A percentile compares a stretch with the other conserved stretches of the same genome.
Evolutionary conservation across 805 yeast species (phyloP).

Genomic region (Metschnikowia matae): DNA sequence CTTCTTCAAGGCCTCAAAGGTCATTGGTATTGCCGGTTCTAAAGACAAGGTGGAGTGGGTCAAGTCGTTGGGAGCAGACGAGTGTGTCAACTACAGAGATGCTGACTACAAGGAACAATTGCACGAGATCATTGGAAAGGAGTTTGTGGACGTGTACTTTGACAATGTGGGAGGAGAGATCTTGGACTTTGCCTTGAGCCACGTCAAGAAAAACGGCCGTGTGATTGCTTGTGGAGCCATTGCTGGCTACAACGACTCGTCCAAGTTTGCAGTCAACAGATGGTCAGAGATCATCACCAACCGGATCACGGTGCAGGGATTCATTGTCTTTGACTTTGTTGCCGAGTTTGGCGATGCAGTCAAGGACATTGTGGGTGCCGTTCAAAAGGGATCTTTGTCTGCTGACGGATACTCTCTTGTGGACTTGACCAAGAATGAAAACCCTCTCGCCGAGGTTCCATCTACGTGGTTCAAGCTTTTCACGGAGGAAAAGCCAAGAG

Average conservation of each 20-base stretch:
- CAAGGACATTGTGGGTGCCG: constrained; percentile 29
- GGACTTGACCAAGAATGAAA: constrained; percentile 35
- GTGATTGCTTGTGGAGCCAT: constrained; percentile 64
- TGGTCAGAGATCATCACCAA: constrained; percentile 45
- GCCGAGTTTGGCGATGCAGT: constrained; percentile 37
- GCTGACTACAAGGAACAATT: constrained; percentile 24
- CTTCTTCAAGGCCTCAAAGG: constrained; percentile 48
- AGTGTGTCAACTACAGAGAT: constrained; percentile 51
- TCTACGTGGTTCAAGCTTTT: constrained; percentile 16
- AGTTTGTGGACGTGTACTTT: constrained; percentile 49
- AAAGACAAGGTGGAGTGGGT: constrained; percentile 51
- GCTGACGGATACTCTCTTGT: constrained; percentile 34
- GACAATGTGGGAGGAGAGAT: constrained; percentile 66
- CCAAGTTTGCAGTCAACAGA: constrained; percentile 32
- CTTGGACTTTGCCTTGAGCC: constrained; percentile 41
- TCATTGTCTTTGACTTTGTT: constrained; percentile 45
- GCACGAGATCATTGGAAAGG: constrained; percentile 36
- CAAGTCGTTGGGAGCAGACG: constrained; percentile 51
- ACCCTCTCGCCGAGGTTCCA: constrained; percentile 14
- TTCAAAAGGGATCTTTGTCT: constrained; percentile 40
- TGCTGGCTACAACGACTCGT: constrained; percentile 49
- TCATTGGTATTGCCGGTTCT: constrained; percentile 62
- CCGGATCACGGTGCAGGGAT: constrained; percentile 51
- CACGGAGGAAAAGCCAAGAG: constrained; percentile 17
- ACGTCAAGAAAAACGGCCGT: constrained; percentile 38